phyloP scores from a whole-genome alignment of 441 rosid species.

The Erodium trifolium region DNA sequence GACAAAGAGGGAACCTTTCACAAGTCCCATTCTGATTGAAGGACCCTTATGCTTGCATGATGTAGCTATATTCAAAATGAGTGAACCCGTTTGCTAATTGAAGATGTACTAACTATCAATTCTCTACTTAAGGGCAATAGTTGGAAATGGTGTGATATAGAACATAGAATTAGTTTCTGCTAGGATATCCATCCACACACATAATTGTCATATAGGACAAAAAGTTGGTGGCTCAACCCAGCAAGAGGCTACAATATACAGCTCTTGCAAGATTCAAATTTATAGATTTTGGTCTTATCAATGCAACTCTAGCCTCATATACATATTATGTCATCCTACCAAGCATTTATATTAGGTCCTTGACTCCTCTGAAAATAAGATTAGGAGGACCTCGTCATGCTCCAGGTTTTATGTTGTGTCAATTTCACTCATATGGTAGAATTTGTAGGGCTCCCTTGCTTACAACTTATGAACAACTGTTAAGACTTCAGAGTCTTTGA shows the following conservation, averaged over 20 bases:
- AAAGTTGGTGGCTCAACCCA: not conserved
- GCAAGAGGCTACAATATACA: not conserved
- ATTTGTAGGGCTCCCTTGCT: not conserved
- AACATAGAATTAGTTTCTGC: not conserved
- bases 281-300: not conserved
- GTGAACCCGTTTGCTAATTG: not conserved
- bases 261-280: not conserved
- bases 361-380: not conserved
- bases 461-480: not conserved
- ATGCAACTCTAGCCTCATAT: not conserved
- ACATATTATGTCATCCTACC: constrained; percentile 2
- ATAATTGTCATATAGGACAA: too few relatives aligned
- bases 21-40: not conserved
- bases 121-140: not conserved
- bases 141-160: too few relatives aligned
- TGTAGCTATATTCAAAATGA: not conserved
- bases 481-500: not conserved
- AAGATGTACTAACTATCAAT: too few relatives aligned
- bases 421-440: not conserved
- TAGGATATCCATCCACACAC: not conserved
- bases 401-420: not conserved
- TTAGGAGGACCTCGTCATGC: not conserved
- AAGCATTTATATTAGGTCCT: not conserved
- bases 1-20: not conserved
- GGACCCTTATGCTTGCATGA: not conserved